These are phyloP conservation scores for Hypsizygus marmoreus DNA, from an alignment of 768 basidiomycete species.

Conservation along the genomic window DNA sequence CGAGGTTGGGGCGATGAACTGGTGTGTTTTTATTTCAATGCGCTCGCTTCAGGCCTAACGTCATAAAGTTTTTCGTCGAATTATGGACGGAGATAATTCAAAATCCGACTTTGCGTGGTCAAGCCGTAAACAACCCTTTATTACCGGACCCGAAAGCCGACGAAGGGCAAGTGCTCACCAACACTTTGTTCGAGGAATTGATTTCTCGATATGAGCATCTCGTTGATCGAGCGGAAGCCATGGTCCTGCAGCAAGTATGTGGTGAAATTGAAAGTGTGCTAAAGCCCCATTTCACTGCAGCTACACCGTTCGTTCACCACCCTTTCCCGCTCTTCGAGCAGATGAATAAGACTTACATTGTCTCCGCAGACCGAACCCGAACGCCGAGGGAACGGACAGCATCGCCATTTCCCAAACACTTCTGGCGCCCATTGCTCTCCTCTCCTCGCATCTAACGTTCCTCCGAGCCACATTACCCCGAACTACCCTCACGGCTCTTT, in stretches of 20 bases:
- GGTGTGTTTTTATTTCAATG: conserved; percentile 45
- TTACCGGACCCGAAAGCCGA: conserved; percentile 47
- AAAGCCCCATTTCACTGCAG: conserved; percentile 68
- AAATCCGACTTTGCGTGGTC: conserved; percentile 56
- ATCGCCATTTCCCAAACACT: conserved; percentile 69
- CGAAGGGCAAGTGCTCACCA: conserved; percentile 42
- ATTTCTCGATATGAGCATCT: conserved; percentile 64
- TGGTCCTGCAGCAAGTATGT: conserved; percentile 82
- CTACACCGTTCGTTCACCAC: conserved; percentile 37
- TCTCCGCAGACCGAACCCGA: conserved; percentile 21
- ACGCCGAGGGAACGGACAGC: conserved; percentile 29
- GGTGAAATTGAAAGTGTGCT: conserved; percentile 79
- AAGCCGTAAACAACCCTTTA: conserved; percentile 47
- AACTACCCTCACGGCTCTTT: conserved; percentile 58
- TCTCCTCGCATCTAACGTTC: conserved; percentile 78
- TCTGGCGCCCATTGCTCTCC: conserved; percentile 71
- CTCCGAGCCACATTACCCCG: conserved; percentile 66
- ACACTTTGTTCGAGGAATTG: conserved; percentile 81
- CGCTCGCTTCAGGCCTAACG: not conserved
- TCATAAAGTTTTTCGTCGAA: conserved; percentile 84
- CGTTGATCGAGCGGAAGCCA: conserved; percentile 75
- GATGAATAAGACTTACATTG: not conserved
- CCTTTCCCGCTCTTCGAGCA: not conserved
- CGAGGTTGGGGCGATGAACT: conserved; percentile 87
- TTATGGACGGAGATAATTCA: conserved; percentile 80